Percentiles rank a stretch among this genome's conserved stretches.
Evolutionary conservation across 1,284 basidiomycete species (phyloP).

Genomic region (Cutaneotrichosporon cyanovorans): DNA sequence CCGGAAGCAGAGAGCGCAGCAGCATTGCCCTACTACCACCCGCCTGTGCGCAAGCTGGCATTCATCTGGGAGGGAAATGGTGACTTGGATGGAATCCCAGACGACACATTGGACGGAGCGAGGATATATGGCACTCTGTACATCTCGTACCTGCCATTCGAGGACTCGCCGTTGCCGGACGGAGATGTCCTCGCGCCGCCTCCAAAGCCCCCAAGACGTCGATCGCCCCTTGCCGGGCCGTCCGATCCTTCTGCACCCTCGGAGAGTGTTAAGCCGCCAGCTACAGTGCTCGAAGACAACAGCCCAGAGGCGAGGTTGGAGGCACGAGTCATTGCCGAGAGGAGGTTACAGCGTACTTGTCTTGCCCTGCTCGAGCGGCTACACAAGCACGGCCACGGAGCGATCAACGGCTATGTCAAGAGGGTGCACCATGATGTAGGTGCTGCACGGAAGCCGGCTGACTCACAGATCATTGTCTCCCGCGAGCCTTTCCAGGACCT

Average conservation of each 20-base stretch:
- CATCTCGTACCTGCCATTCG: slow-evolving; percentile 31
- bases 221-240: slow-evolving; percentile 31
- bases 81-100: neutral
- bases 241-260: neutral
- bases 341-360: slow-evolving; percentile 67
- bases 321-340: slow-evolving; percentile 14
- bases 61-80: slow-evolving; percentile 27
- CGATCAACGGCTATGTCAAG: slow-evolving; percentile 71
- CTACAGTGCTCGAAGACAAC: slow-evolving; percentile 14
- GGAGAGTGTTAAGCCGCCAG: slow-evolving; percentile 7
- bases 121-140: slow-evolving; percentile 15
- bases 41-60: slow-evolving; percentile 34
- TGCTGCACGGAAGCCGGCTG: neutral
- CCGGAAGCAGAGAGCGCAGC: slow-evolving; percentile 24
- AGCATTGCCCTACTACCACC: slow-evolving; percentile 44
- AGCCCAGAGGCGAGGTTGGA: slow-evolving; percentile 3
- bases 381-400: slow-evolving; percentile 78
- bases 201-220: slow-evolving; percentile 16
- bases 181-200: slow-evolving; percentile 5
- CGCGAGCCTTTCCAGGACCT: slow-evolving; percentile 79
- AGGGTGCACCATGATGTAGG: slow-evolving; percentile 70
- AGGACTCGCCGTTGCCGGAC: slow-evolving; percentile 6
- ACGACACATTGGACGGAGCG: neutral
- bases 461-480: slow-evolving; percentile 54
- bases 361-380: slow-evolving; percentile 71